Conservation (phyloP, 2,329 filamentous ascomycete genomes). For the Aphanocladium album region DNA sequence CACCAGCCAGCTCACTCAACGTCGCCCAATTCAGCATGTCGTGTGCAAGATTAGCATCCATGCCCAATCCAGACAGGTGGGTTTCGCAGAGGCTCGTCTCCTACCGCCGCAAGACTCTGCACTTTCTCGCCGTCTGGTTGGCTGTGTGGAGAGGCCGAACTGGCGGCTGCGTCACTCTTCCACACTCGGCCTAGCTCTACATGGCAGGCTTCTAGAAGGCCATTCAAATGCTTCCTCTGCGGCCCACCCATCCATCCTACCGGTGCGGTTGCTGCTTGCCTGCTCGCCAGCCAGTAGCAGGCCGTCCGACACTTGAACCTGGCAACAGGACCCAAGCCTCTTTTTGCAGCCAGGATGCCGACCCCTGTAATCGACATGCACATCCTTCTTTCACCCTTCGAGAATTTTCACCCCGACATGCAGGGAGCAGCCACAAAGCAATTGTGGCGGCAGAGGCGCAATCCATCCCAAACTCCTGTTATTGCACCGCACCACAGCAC, state of each 20-base stretch:
- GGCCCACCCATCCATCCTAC: constrained; percentile 11
- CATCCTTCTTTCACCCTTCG: not conserved
- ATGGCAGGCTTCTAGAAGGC: constrained; percentile 33
- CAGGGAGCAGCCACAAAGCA: not conserved
- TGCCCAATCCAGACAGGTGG: not conserved
- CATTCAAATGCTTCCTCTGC: constrained; percentile 17
- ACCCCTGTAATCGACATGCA: constrained; percentile 8
- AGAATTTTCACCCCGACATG: not conserved
- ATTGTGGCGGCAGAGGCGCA: not conserved
- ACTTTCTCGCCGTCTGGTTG: constrained; percentile 21
- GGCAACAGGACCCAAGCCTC: constrained; percentile 1
- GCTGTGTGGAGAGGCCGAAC: constrained; percentile 20
- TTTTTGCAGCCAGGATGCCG: not conserved
- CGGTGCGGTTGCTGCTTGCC: not conserved
- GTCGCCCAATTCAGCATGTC: not conserved
- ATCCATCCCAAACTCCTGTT: not conserved
- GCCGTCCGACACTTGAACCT: not conserved
- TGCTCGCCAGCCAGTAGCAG: not conserved
- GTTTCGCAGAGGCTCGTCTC: not conserved
- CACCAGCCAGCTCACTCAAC: not conserved
- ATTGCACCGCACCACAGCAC: not conserved
- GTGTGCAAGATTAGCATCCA: not conserved
- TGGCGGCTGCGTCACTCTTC: constrained; percentile 21
- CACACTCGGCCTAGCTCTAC: constrained; percentile 25
- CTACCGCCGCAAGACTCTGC: constrained; percentile 1